Base-by-base conservation (phyloP, 2,329 filamentous ascomycete species). In the Botrytis pseudocinerea region DNA sequence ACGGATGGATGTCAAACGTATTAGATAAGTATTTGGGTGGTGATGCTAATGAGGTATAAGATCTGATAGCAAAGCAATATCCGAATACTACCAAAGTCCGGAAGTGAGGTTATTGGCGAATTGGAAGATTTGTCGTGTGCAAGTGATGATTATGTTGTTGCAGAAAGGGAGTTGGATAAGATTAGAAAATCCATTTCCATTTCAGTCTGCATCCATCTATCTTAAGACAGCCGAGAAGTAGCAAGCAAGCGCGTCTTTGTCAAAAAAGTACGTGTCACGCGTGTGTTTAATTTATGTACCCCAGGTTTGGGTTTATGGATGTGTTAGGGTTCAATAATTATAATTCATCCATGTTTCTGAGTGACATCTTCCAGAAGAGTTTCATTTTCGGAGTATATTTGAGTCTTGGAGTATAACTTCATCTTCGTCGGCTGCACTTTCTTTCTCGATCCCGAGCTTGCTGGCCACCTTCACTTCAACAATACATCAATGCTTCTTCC, bases 171-270 rank as follows among this genome's bases (percentile, higher is more conserved):
- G 61, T 32, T 25, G n/a, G 61, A 44, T 64, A 42, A 64, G 42
- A 64, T 64, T 64, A 22, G 61, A 64, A 64, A 46, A 57, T 57
- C n/a, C n/a, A 2, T 42, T 64, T 46, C n/a, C 40, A 63, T 40
- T n/a, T 62, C 22, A 42, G 22, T 40, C 40, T 40, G n/a, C 51
- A 57, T 57, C 38, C 38, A 38, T 38, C 38, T 38, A 38, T 38
- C 51, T 28, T 28, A 22, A 63, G 61, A 63, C 61, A 64, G 46
- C 61, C 61, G 61, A 57, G 51, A 64, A 64, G 40, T 16, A 64
- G 40, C 38, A 44, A 63, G 61, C 40, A 44, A 64, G 61, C 61
- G 61, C 61, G 61, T 64, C 61, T 64, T 61, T n/a, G 40, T 22
- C 40, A 22, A 44, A 42, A 44, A 46, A 42, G 40, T 63, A 32